A percentile compares a stretch with the other conserved stretches of the same genome.
Conservation (phyloP, 176 grass and related monocot species). For the Metroxylon sagu region DNA sequence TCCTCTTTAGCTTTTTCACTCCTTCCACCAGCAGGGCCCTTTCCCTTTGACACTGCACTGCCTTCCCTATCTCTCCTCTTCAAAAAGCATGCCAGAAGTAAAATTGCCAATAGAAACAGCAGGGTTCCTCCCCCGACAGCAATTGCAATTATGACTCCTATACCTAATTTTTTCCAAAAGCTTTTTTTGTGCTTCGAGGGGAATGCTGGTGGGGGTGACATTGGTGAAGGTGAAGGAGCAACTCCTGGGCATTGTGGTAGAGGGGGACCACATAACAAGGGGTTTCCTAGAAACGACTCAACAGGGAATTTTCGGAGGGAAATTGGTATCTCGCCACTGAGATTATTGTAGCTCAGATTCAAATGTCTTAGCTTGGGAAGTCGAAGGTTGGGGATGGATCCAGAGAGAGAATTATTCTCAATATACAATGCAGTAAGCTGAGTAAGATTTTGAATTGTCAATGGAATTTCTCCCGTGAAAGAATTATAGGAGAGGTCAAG, state of each 20-base stretch:
- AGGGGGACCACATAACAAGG: slow-evolving; percentile 69
- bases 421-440: slow-evolving; percentile 69
- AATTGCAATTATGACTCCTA: slow-evolving; percentile 49
- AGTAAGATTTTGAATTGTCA: slow-evolving; percentile 71
- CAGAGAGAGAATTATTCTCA: slow-evolving; percentile 92
- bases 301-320: slow-evolving; percentile 61
- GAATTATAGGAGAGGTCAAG: slow-evolving; percentile 92
- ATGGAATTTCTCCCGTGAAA: slow-evolving; percentile 71
- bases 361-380: slow-evolving; percentile 73
- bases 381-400: slow-evolving; percentile 62
- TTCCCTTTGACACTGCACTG: slow-evolving; percentile 53
- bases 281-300: slow-evolving; percentile 76
- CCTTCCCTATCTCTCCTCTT: slow-evolving; percentile 46
- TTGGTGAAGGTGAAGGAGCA: slow-evolving; percentile 57
- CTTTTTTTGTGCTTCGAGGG: slow-evolving; percentile 36
- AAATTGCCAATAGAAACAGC: slow-evolving; percentile 52
- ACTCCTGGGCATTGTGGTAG: slow-evolving; percentile 44
- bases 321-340: slow-evolving; percentile 71
- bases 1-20: slow-evolving; percentile 74
- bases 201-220: slow-evolving; percentile 20
- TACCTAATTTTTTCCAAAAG: slow-evolving; percentile 67
- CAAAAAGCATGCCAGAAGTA: slow-evolving; percentile 60
- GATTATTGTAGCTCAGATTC: slow-evolving; percentile 95
- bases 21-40: slow-evolving; percentile 49
- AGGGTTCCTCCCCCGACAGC: slow-evolving; percentile 44